Evolutionary conservation across 371 early-diverging fungal species (phyloP).

Genomic region (Parasitella parasitica): DNA sequence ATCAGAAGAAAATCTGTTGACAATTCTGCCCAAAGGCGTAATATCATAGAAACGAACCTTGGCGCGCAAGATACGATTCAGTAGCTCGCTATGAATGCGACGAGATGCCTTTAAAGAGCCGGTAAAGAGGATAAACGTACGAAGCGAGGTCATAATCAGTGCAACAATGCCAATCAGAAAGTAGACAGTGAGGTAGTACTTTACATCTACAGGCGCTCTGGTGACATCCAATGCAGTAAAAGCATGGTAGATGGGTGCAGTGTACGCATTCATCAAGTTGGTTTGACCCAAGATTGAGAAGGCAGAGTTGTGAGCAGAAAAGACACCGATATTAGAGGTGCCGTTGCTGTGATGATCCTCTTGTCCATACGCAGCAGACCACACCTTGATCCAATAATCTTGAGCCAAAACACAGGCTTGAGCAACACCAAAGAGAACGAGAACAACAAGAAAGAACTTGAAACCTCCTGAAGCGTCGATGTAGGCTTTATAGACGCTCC

Average conservation of each 20-base stretch:
- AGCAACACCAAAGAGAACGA: conserved; percentile 50
- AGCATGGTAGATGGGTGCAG: not conserved
- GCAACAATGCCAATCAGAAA: conserved; percentile 52
- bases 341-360: not conserved
- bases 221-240: not conserved
- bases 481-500: conserved; percentile 63
- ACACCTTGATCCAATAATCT: conserved; percentile 67
- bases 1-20: conserved; percentile 84
- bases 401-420: conserved; percentile 52
- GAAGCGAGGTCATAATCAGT: conserved; percentile 35
- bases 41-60: conserved; percentile 85
- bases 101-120: conserved; percentile 53
- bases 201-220: conserved; percentile 29
- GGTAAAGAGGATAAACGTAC: conserved; percentile 42
- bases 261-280: not conserved
- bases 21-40: conserved; percentile 82
- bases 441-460: conserved; percentile 50
- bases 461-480: conserved; percentile 67
- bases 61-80: conserved; percentile 66
- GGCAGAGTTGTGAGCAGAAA: not conserved
- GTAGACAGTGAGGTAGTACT: conserved; percentile 56
- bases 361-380: conserved; percentile 43
- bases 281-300: conserved; percentile 2
- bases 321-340: not conserved
- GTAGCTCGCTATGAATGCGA: conserved; percentile 57